Evolutionary conservation across 1,139 yeast species (phyloP).

Genomic region (Geotrichum carabidarum): DNA sequence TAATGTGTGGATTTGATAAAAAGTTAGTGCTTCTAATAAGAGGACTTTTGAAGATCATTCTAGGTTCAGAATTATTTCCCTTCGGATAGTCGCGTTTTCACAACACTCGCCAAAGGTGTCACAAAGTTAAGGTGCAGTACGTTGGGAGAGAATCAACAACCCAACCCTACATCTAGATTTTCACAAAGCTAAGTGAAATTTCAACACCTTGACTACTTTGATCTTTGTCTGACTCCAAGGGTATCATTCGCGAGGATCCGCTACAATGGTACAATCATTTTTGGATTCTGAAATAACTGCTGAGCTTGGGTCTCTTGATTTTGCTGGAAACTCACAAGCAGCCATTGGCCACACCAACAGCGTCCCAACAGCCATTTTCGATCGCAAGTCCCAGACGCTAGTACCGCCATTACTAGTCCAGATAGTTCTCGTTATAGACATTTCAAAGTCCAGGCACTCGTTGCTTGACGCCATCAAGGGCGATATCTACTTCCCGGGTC

Average conservation of each 20-base stretch:
- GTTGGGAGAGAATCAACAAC: too few species aligned
- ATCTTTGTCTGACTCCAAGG: too few species aligned
- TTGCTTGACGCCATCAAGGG: slow-evolving; percentile 21
- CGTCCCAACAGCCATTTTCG: slow-evolving; percentile 10
- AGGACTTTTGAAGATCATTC: too few species aligned
- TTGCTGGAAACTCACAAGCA: background rate
- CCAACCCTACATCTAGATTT: background rate
- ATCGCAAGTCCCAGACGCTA: slow-evolving; percentile 9
- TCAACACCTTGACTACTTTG: background rate
- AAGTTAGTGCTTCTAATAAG: too few species aligned
- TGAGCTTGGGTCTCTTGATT: background rate
- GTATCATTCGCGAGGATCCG: too few species aligned
- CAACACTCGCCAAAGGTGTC: too few species aligned
- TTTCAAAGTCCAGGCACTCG: slow-evolving; percentile 26
- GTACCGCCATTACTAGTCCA: slow-evolving; percentile 25
- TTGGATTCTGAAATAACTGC: background rate
- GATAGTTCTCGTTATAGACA: slow-evolving; percentile 25
- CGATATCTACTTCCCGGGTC: slow-evolving; percentile 14
- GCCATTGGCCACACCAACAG: slow-evolving; percentile 3
- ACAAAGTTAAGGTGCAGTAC: too few species aligned
- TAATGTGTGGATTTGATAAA: too few species aligned
- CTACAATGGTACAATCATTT: too few species aligned
- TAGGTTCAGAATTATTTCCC: too few species aligned
- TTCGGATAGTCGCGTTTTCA: too few species aligned
- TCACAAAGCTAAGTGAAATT: background rate